phyloP scores from a whole-genome alignment of 345 rosid genomes.

The Linum tenue region DNA sequence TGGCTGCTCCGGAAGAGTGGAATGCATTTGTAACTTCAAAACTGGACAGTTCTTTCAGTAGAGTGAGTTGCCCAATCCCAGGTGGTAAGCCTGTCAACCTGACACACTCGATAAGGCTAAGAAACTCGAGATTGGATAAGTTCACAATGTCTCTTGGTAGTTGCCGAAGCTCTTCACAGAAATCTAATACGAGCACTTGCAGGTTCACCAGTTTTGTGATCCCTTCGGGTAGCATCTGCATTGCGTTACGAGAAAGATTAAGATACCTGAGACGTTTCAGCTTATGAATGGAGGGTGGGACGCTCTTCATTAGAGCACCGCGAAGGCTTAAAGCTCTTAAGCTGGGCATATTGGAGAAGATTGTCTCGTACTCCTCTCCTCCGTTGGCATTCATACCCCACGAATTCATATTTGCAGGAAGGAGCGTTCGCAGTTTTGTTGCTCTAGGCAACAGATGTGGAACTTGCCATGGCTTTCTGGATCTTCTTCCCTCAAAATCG shows the following conservation, averaged over 20 bases:
- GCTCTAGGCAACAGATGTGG: not conserved
- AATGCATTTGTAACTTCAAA: not conserved
- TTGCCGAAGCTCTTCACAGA: not conserved
- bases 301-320: not conserved
- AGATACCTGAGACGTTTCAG: slow-evolving; percentile 21
- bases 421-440: slow-evolving; percentile 9
- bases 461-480: not conserved
- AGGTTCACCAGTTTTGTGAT: slow-evolving; percentile 14
- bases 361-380: not conserved
- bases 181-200: not conserved
- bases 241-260: rapidly evolving
- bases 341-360: slow-evolving; percentile 2
- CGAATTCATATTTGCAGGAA: not conserved
- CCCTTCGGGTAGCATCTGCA: slow-evolving; percentile 12
- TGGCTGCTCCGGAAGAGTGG: not conserved
- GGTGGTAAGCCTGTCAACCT: slow-evolving; percentile 14
- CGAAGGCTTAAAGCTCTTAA: slow-evolving; percentile 11
- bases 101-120: not conserved
- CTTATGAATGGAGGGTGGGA: slow-evolving; percentile 12
- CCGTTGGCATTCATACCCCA: not conserved
- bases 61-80: slow-evolving; percentile 17
- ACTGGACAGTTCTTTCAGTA: slow-evolving; percentile 11
- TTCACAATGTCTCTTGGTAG: slow-evolving; percentile 11
- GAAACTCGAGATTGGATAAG: slow-evolving; percentile 6
- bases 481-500: not conserved